Percentiles rank a stretch among this genome's conserved stretches.
Evolutionary conservation across 169 alveolate species (phyloP).

Genomic region (Plasmodium malariae): DNA sequence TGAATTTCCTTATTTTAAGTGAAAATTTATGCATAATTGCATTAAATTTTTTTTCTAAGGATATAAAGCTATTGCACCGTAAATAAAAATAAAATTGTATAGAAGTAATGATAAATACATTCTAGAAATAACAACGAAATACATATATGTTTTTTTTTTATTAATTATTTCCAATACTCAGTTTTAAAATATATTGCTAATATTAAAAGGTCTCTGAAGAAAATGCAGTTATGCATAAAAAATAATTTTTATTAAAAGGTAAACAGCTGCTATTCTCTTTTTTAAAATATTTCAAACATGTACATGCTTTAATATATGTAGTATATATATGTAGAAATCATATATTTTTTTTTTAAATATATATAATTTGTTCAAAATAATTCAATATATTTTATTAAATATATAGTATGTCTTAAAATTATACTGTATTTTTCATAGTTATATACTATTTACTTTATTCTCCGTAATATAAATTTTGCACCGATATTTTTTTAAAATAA

Average conservation of each 20-base stretch:
- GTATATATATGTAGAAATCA: no score
- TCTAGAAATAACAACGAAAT: not conserved
- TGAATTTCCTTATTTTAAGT: constrained; percentile 31
- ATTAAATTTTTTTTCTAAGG: constrained; percentile 21
- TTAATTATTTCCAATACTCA: not conserved
- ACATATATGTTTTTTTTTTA: not conserved
- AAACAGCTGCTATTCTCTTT: no score
- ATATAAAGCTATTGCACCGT: constrained; percentile 46
- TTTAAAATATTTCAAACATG: no score
- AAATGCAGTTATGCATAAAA: not conserved
- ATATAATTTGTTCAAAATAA: no score
- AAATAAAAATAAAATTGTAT: not conserved
- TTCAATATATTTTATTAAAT: no score
- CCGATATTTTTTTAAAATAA: no score
- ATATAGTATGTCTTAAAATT: no score
- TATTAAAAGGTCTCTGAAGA: constrained; percentile 5
- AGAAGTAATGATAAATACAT: not conserved
- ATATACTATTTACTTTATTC: no score
- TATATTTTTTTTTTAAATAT: no score
- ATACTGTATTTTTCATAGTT: no score
- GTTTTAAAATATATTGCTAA: constrained; percentile 38
- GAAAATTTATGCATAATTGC: constrained; percentile 58
- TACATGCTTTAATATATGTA: no score
- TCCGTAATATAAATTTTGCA: no score
- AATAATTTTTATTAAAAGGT: not conserved